Evolutionary conservation across 164 flowering plant species (phyloP), one percentile per base, ranked within the genome.

Genomic region (Echeveria elegans): DNA sequence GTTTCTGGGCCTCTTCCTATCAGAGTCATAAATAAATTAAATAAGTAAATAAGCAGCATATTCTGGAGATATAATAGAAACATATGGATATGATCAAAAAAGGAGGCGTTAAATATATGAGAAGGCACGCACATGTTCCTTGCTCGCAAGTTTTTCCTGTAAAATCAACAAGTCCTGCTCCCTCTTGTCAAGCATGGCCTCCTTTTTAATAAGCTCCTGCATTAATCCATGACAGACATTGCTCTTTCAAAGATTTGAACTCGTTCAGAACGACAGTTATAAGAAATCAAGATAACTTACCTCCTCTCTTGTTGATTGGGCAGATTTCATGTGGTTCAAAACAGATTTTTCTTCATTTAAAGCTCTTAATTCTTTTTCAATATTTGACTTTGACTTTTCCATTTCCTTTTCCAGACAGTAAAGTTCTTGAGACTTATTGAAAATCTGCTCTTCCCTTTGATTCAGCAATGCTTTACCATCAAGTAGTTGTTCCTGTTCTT

Each of bases 361-460:
- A 26, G 73, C 75, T 71, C 63, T 71, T 9, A 30, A 70, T 48
- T 88, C 84, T 34, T 79, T 75, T 36, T 87, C 85, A 63, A 88
- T 30, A 24, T 67, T 73, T 15, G 61, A 71, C 78, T 80, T 90
- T 40, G 78, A 66, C 34, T 77, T 76, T 68, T 85, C 87, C 71
- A 89, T 68, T 70, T 88, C 89, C 75, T 86, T 88, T 64, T 83
- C 90, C 38, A 77, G 75, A 32, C 66, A 78, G 69, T 66, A 77
- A 59, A 95, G 69, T 36, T 88, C 85, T 74, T 82, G 81, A 69
- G 88, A 77, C 76, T 75, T 81, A 60, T 61, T 76, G 37, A 78
- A 78, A 38, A 88, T 72, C 65, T 77, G 77, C 7, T 86, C 90
- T 72, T 95, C 99, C 71, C 96, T 80, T 72, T 86, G 85, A 71